phyloP scores from a whole-genome alignment of 1,284 basidiomycete genomes.

The Cutaneotrichosporon curvatum region DNA sequence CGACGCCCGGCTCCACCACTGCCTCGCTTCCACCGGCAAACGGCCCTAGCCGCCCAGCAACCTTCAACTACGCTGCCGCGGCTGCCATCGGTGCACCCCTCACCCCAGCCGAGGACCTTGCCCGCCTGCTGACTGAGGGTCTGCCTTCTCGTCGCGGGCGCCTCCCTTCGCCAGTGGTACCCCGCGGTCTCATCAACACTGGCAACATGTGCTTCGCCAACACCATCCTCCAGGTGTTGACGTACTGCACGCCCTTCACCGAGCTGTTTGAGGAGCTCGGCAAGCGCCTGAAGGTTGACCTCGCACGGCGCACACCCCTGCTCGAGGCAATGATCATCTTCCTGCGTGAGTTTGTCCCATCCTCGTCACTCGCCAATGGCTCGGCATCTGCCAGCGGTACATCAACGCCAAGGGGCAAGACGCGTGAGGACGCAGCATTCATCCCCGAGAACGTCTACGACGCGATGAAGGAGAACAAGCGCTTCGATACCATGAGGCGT shows the following conservation, averaged over 20 bases:
- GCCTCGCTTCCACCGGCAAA: constrained; percentile 59
- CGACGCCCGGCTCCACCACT: constrained; percentile 35
- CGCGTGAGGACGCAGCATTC: constrained; percentile 56
- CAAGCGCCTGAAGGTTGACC: constrained; percentile 50
- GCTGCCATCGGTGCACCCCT: constrained; percentile 47
- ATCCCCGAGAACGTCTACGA: constrained; percentile 86
- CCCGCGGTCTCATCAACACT: constrained; percentile 84
- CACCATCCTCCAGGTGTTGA: constrained; percentile 78
- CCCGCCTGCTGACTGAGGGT: constrained; percentile 55
- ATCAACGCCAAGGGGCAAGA: constrained; percentile 24
- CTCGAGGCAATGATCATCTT: constrained; percentile 78
- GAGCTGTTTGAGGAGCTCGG: constrained; percentile 68
- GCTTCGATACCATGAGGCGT: constrained; percentile 87
- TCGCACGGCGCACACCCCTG: constrained; percentile 59
- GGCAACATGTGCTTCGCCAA: constrained; percentile 99
- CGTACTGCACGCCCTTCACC: constrained; percentile 82
- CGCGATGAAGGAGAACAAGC: constrained; percentile 89
- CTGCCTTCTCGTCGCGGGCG: constrained; percentile 17
- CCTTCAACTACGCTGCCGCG: constrained; percentile 40
- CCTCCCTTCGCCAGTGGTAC: constrained; percentile 32
- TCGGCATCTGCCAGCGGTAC: constrained; percentile 12
- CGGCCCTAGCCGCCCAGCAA: constrained; percentile 21
- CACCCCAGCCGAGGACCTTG: constrained; percentile 54
- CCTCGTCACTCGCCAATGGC: constrained; percentile 12
- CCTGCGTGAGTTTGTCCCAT: constrained; percentile 62